Evolutionary conservation across 2,329 filamentous ascomycete species (phyloP).

Genomic region (Epicoccum nigrum): DNA sequence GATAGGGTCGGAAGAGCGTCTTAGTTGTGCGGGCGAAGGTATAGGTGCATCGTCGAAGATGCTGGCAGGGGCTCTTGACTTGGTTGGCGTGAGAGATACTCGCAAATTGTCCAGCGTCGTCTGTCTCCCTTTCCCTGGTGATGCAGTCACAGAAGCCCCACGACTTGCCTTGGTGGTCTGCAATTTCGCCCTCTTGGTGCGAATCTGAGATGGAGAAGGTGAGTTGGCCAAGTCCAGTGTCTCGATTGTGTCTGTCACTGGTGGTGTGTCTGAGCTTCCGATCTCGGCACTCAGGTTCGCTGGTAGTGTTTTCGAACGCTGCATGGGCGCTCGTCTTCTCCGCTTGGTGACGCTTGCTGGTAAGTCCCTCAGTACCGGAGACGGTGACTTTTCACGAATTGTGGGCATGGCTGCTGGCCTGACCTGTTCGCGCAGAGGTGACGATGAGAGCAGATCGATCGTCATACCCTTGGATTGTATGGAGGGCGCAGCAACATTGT

Average conservation of each 20-base stretch:
- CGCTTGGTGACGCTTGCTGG: conserved; percentile 41
- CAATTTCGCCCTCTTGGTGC: conserved; percentile 33
- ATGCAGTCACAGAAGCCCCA: conserved; percentile 22
- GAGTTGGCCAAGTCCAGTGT: conserved; percentile 37
- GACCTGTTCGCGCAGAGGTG: conserved; percentile 24
- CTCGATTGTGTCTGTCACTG: conserved; percentile 29
- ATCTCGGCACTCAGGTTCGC: conserved; percentile 14
- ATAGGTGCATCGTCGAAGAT: conserved; percentile 17
- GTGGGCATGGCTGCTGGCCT: conserved; percentile 1
- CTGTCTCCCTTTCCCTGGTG: conserved; percentile 32
- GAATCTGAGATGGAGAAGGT: conserved; percentile 29
- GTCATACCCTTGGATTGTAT: conserved; percentile 9
- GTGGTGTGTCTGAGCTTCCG: conserved; percentile 28
- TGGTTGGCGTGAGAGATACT: conserved; percentile 35
- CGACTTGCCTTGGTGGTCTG: conserved; percentile 13
- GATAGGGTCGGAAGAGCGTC: conserved; percentile 18
- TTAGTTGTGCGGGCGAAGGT: conserved; percentile 25
- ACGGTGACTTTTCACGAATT: conserved; percentile 22
- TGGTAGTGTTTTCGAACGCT: conserved; percentile 43
- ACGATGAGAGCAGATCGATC: conserved; percentile 40
- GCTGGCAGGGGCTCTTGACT: conserved; percentile 12
- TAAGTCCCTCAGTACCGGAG: conserved; percentile 29
- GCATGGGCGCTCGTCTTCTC: conserved; percentile 38
- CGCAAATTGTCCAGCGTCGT: conserved; percentile 42
- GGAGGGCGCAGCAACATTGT: not conserved